Base-by-base conservation (phyloP, 2,329 filamentous ascomycete genomes). In the Phaeoacremonium minimum region DNA sequence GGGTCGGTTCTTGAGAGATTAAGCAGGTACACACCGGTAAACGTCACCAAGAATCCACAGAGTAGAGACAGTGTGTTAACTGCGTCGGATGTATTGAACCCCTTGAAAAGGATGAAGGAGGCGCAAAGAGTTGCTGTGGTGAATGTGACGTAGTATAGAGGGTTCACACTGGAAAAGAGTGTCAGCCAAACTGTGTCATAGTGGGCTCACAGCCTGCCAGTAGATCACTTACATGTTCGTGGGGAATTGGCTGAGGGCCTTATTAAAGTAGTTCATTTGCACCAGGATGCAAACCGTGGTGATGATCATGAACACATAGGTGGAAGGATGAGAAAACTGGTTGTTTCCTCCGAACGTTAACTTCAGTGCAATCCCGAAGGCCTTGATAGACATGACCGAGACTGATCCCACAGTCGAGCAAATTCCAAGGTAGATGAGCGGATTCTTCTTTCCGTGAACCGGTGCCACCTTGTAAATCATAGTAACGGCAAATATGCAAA, bases 181-280 rank as follows among this genome's bases (percentile, higher is more conserved):
- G 48, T 66, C 45, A 65, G 53, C 16, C n/a, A n/a, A n/a, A n/a
- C n/a, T n/a, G n/a, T n/a, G n/a, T n/a, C n/a, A n/a, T n/a, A n/a
- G n/a, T n/a, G n/a, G n/a, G n/a, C n/a, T n/a, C n/a, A n/a, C n/a
- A n/a, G n/a, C n/a, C n/a, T n/a, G n/a, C n/a, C n/a, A n/a, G n/a
- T n/a, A n/a, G n/a, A n/a, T n/a, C n/a, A 70, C 86, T 60, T 75
- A 95, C 90, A 98, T 95, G 51, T 94, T 95, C 19, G 93, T 96
- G 18, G 87, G 91, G 65, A 97, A 98, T 54, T 94, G 89, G 61
- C 88, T 94, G 42, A 98, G 69, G 7, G 93, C 93, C 65, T 98
- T 98, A 73, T 98, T 98, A 66, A 98, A 95, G 64, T 98, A 98
- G 64, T 98, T 98, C 93, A 98, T 97, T 71, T 98, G 93, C 7